Conservation (phyloP, 2,329 filamentous ascomycete genomes). For the Xylariaceae sp. region DNA sequence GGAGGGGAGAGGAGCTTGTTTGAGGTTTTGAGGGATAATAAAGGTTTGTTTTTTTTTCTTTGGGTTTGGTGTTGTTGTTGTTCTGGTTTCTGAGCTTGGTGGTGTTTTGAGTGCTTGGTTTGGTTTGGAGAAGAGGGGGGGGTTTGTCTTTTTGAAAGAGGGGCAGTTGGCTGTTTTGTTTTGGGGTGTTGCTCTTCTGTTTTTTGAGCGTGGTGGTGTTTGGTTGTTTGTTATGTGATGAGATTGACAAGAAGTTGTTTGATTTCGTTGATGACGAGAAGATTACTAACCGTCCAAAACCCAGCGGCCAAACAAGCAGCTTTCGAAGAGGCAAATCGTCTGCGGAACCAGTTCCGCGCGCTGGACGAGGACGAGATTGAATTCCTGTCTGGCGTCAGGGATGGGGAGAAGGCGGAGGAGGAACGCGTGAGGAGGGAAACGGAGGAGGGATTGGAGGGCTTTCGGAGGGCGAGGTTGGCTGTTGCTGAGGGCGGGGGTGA, state of each 20-base stretch:
- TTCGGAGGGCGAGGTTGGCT: constrained; percentile 41
- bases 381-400: constrained; percentile 59
- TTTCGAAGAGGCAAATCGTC: constrained; percentile 66
- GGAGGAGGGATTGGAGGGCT: constrained; percentile 51
- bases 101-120: no score
- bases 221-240: no score
- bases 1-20: constrained; percentile 58
- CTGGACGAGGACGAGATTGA: constrained; percentile 76
- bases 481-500: constrained; percentile 6
- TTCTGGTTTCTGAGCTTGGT: no score
- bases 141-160: no score
- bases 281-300: no score
- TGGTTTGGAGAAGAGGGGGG: no score
- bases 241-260: no score
- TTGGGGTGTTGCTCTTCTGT: no score
- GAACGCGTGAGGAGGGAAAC: constrained; percentile 50
- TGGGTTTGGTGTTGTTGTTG: no score
- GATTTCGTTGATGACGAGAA: no score
- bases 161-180: no score
- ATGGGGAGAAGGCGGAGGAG: constrained; percentile 48
- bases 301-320: constrained; percentile 75
- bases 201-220: no score
- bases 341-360: constrained; percentile 72
- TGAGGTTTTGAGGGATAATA: constrained; percentile 75
- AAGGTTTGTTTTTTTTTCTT: constrained; percentile 36